Base-by-base conservation (phyloP, 352 stramenopile genomes). In the Phytophthora pisi region DNA sequence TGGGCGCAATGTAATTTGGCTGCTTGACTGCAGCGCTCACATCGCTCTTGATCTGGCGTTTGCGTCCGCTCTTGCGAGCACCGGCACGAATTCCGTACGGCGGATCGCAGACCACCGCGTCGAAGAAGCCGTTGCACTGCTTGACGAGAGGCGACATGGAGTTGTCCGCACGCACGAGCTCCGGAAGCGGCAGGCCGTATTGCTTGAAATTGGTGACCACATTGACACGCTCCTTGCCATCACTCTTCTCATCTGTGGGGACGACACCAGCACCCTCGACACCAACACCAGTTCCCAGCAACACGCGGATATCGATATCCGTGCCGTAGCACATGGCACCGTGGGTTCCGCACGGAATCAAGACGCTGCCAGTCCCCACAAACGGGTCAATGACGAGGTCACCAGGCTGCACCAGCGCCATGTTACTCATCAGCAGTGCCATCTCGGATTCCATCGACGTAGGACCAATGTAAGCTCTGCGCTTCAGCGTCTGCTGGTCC, bases 381-480 rank as follows among this genome's bases (percentile, higher is more conserved):
- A 99, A 99, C 18, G 97, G 97, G 82, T 99, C 97, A 64, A 98
- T 96, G 6, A 97, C 91, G 24, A 97, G 67, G 34, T 92, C 86
- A 28, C 81, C 74, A 5, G 70, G 69, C 59, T 79, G 75, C n/a
- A 92, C 81, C 18, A 94, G 69, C 40, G 81, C 86, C 83, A 92
- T 92, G 61, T 94, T 93, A 68, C 68, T 93, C 97, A 99, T 99
- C 50, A 99, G 82, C 65, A 99, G 83, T 38, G 93, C 93, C 60
- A 99, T 92, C 69, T 99, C 97, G 36, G 92, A 95, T 78, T 99
- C 97, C 93, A 99, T 99, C 28, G 90, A 98, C 4, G 97, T 99
- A 5, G 97, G 97, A 1, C 97, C 97, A 31, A 99, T 93, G 79
- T 99, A 99, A 23, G 81, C 75, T 65, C 97, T 84, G 61, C 95